Percentiles rank a stretch among this genome's conserved stretches.
These are phyloP conservation scores for Priceomyces medius DNA, from an alignment of 805 yeast species.

Conservation along the genomic window DNA sequence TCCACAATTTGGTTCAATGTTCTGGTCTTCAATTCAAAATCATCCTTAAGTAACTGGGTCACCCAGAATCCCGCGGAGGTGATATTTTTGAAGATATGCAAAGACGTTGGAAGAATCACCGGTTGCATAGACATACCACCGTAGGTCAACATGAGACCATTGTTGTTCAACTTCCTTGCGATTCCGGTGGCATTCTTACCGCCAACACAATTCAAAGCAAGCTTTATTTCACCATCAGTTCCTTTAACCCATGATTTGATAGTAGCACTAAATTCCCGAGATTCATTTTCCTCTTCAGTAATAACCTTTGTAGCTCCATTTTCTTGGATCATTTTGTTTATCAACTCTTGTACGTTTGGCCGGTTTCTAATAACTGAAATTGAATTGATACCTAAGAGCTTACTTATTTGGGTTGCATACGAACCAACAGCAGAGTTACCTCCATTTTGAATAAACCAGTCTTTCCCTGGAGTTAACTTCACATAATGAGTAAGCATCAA, in stretches of 20 bases:
- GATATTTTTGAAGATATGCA: constrained; percentile 86
- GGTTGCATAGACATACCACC: constrained; percentile 99
- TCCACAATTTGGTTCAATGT: constrained; percentile 37
- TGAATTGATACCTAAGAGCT: constrained; percentile 74
- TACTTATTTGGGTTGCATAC: constrained; percentile 85
- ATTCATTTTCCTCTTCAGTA: constrained; percentile 80
- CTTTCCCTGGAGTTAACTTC: constrained; percentile 57
- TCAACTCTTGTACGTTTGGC: constrained; percentile 63
- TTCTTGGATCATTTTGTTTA: constrained; percentile 47
- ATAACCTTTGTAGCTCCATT: constrained; percentile 88
- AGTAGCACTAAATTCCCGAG: constrained; percentile 62
- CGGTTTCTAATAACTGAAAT: constrained; percentile 87
- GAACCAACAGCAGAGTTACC: constrained; percentile 95
- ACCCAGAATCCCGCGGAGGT: constrained; percentile 93
- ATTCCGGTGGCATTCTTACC: constrained; percentile 81
- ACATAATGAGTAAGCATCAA: constrained; percentile 77
- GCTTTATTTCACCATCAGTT: constrained; percentile 53
- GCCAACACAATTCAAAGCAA: constrained; percentile 92
- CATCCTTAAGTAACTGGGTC: constrained; percentile 48
- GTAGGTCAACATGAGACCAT: constrained; percentile 82
- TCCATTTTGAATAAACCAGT: constrained; percentile 95
- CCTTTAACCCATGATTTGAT: constrained; percentile 55
- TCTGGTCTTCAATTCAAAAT: constrained; percentile 33
- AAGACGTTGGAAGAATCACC: constrained; percentile 82
- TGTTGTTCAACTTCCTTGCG: constrained; percentile 73